Conservation (phyloP, 495 filamentous ascomycete species). For the Penicillium herquei region DNA sequence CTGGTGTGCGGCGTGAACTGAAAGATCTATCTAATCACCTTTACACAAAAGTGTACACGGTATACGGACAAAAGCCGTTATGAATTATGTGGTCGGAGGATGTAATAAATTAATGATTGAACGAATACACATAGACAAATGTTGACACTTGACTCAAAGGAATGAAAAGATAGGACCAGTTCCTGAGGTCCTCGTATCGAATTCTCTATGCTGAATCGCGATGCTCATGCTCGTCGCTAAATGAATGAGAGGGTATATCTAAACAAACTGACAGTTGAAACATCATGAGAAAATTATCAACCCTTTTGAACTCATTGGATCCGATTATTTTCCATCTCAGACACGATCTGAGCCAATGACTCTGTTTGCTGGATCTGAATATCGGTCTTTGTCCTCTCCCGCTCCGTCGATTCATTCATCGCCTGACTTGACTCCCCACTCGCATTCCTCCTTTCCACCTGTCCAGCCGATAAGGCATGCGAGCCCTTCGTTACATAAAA, state of each 20-base stretch:
- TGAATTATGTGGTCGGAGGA: neutral
- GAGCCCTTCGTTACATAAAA: constrained; percentile 13
- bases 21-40: constrained; percentile 49
- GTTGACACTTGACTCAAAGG: no score
- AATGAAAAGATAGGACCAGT: no score
- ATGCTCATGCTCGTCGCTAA: neutral
- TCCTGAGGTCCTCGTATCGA: neutral
- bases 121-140: no score
- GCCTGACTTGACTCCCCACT: neutral
- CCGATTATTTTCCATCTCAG: constrained; percentile 11
- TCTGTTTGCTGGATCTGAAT: constrained; percentile 14
- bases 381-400: constrained; percentile 13
- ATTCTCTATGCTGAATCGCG: neutral
- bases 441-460: neutral
- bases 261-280: neutral
- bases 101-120: neutral
- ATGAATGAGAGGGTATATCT: neutral
- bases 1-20: constrained; percentile 52
- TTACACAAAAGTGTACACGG: constrained; percentile 35
- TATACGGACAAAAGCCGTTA: constrained; percentile 39
- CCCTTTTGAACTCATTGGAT: neutral
- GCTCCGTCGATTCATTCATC: constrained; percentile 8
- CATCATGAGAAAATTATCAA: neutral
- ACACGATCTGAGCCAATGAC: constrained; percentile 12
- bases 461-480: neutral